Base-by-base conservation (phyloP, 2,329 filamentous ascomycete species). In the Aspergillus pseudoglaucus region DNA sequence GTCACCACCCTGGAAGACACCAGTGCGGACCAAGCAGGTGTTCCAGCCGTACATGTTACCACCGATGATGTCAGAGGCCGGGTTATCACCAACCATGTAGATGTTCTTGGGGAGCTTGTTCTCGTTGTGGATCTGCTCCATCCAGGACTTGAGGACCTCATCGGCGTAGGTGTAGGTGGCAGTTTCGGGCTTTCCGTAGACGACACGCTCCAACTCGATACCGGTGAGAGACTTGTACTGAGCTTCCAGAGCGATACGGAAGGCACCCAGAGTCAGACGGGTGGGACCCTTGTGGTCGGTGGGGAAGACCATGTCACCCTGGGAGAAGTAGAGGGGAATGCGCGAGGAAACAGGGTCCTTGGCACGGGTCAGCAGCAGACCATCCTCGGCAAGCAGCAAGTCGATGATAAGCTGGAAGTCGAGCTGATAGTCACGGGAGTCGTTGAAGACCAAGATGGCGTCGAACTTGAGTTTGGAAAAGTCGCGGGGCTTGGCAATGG, bases 21-120 rank as follows among this genome's bases (percentile, higher is more conserved):
- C 86, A 0, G 85, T 89, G 62, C 85, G 81, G 48, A 89, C 85
- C 47, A 89, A 71, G 62, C 85, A 88, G 3, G 85, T 88, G 71
- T 89, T 89, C 86, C 85, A 89, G 51, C 84, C 84, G 68, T 89
- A 88, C 78, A 84, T 85, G 76, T 89, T 89, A 52, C 85, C 85
- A 53, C 85, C 85, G 54, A 85, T 76, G 60, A 88, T 87, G 63
- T 88, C 84, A 22, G 82, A 85, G 22, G 82, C 81, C 6, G 84
- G 84, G 73, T 87, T 88, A 69, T 88, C 84, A 55, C 84, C 84
- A 47, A 88, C 74, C 84, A 88, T 88, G 76, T 88, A 88, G 65
- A 87, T 75, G 70, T 87, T 85, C 65, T 80, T 66, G 3, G 84
- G 83, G 38, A 87, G 72, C 51, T 71, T 75, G 74, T 86, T 82